phyloP scores from a whole-genome alignment of 345 rosid genomes.

The Dovyalis caffra region DNA sequence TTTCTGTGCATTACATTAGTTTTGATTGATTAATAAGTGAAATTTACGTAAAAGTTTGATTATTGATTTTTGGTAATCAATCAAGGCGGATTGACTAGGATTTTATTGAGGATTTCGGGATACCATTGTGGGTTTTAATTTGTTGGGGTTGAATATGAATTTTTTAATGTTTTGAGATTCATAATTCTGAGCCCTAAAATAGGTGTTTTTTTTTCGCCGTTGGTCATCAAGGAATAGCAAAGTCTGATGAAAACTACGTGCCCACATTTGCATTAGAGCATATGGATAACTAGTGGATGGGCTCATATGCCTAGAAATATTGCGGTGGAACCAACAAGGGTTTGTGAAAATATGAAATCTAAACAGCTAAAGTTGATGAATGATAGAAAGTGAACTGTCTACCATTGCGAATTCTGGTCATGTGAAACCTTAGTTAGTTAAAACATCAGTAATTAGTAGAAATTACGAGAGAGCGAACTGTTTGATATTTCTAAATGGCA shows the following conservation, averaged over 20 bases:
- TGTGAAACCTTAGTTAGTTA: neutral
- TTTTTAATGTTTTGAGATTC: neutral
- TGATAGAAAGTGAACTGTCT: neutral
- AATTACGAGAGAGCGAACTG: neutral
- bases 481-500: neutral
- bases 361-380: neutral
- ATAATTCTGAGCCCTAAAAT: neutral
- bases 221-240: neutral
- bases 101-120: conserved; percentile 5
- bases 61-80: neutral
- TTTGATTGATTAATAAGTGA: neutral
- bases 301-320: neutral
- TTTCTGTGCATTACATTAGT: neutral
- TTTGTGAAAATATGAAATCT: neutral
- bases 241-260: neutral
- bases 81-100: neutral
- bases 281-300: too few species aligned
- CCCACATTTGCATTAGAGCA: neutral
- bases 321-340: neutral
- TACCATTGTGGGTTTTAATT: too few species aligned
- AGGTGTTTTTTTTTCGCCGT: neutral
- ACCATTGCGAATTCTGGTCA: neutral
- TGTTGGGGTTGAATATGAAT: neutral
- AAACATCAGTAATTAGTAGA: too few species aligned
- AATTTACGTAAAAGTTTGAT: neutral